These are phyloP conservation scores for Sporothrix globosa DNA, from an alignment of 2,329 filamentous ascomycete genomes.

Conservation along the genomic window DNA sequence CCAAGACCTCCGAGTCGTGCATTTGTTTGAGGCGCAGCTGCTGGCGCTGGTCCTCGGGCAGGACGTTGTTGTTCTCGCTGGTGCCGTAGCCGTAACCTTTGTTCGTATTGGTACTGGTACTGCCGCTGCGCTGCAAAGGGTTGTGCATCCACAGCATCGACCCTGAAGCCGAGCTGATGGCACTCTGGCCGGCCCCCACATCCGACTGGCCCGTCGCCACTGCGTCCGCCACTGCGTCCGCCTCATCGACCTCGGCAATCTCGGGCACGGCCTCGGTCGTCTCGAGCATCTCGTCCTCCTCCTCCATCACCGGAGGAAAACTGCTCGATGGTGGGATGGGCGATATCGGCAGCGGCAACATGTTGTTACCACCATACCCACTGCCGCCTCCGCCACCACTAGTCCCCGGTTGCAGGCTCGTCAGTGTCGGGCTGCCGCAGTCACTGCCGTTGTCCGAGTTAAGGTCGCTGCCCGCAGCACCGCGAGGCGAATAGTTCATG, in stretches of 20 bases:
- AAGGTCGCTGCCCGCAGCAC: conserved; percentile 37
- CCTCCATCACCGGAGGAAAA: conserved; percentile 49
- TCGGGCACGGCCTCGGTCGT: neutral
- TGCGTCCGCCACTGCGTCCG: neutral
- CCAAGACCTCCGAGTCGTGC: conserved; percentile 19
- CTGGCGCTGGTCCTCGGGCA: conserved; percentile 12
- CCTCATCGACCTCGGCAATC: neutral
- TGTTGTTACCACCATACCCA: conserved; percentile 13
- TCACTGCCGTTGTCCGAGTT: conserved; percentile 54
- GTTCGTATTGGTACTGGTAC: neutral
- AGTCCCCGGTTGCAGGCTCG: conserved; percentile 39
- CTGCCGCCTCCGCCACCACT: conserved; percentile 30
- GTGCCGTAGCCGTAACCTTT: neutral
- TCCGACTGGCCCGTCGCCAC: neutral
- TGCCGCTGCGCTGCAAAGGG: conserved; percentile 29
- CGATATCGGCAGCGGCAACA: conserved; percentile 39
- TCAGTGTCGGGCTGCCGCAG: conserved; percentile 56
- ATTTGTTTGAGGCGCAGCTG: conserved; percentile 25
- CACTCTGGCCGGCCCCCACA: conserved; percentile 23
- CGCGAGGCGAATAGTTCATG: conserved; percentile 49
- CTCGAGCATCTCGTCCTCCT: conserved; percentile 40
- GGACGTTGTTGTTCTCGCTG: neutral
- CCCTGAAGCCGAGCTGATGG: conserved; percentile 38
- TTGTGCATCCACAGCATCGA: conserved; percentile 40
- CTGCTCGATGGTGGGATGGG: conserved; percentile 34